Base-by-base conservation (phyloP, 495 filamentous ascomycete genomes). In the Penicillium argentinense region DNA sequence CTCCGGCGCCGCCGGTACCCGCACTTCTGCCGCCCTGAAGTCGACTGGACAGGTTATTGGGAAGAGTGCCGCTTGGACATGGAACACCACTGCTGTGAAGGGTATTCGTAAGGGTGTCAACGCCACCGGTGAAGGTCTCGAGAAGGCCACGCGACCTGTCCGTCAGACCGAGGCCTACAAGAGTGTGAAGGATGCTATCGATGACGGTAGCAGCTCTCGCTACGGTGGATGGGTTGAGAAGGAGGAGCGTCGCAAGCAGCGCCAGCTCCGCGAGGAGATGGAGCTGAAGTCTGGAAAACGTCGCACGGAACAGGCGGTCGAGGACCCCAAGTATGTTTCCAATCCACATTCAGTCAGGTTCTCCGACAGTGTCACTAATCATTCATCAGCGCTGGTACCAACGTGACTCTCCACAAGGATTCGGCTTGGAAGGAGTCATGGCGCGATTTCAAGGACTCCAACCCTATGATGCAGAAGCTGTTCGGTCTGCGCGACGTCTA, bases 211-310 rank as follows among this genome's bases (percentile, higher is more conserved):
- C 68, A 96, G 90, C 63, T 95, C 90, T 23, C 79, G 89, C 45
- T 98, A 98, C 60, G 93, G 93, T 56, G 93, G 93, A 5, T 98
- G 90, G 87, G 71, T 90, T 24, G 93, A 98, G 61, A 93, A 92
- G 64, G 93, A 97, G 59, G 93, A 98, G 71, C 80, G 93, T 36
- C 81, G 83, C 56, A 86, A 79, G 57, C 79, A 80, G 59, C 77
- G 88, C 51, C 86, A 95, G 58, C 56, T 80, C 32, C 77, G 90
- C 22, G 89, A 96, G 64, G 66, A 81, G 57, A 72, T 80, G 52
- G 81, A 85, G 42, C 73, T 75, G 45, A 67, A 77, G 66, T 46
- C 66, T 46, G 54, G 76, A 66, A 55, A 72, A 68, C 46, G 74
- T 70, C 21, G 42, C 41, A 50, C 51, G 12, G 82, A 89, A 58